Evolutionary conservation across 2,329 filamentous ascomycete genomes (phyloP).

Genomic region (Chaetomiaceae sp.): DNA sequence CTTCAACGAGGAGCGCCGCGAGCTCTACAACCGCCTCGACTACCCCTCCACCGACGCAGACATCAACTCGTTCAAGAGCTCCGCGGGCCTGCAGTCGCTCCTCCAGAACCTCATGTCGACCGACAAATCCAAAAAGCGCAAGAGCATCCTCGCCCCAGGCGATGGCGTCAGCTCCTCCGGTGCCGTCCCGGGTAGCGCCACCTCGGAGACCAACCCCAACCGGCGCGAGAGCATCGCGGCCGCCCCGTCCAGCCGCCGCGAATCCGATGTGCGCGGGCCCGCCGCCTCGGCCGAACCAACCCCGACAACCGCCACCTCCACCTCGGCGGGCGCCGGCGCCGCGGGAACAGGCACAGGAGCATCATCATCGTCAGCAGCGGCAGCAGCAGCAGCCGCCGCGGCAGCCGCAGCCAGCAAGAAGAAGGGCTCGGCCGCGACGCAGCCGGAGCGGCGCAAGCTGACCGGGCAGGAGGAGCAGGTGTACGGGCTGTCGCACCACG

Average conservation of each 20-base stretch:
- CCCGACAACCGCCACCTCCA: constrained; percentile 13
- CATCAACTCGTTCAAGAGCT: constrained; percentile 74
- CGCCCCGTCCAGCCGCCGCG: constrained; percentile 33
- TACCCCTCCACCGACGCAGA: constrained; percentile 67
- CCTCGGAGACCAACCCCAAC: constrained; percentile 36
- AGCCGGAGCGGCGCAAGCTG: constrained; percentile 62
- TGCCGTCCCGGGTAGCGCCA: constrained; percentile 34
- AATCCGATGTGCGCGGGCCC: constrained; percentile 41
- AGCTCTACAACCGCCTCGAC: constrained; percentile 82
- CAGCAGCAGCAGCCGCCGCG: neutral
- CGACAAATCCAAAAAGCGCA: constrained; percentile 87
- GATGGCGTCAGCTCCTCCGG: constrained; percentile 49
- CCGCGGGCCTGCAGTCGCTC: constrained; percentile 70
- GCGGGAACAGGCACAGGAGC: too few species aligned
- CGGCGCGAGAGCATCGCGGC: constrained; percentile 52
- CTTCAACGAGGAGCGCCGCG: constrained; percentile 81
- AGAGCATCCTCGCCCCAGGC: constrained; percentile 55
- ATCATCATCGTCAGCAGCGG: too few species aligned
- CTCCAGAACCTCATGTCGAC: constrained; percentile 76
- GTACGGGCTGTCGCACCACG: constrained; percentile 81
- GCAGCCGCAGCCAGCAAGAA: constrained; percentile 45
- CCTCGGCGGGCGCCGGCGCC: too few species aligned
- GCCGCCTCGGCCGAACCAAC: constrained; percentile 33
- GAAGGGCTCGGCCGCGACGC: constrained; percentile 34
- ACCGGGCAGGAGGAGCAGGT: constrained; percentile 68